Evolutionary conservation across 1,284 basidiomycete species (phyloP).

Genomic region (Papiliotrema flavescens): DNA sequence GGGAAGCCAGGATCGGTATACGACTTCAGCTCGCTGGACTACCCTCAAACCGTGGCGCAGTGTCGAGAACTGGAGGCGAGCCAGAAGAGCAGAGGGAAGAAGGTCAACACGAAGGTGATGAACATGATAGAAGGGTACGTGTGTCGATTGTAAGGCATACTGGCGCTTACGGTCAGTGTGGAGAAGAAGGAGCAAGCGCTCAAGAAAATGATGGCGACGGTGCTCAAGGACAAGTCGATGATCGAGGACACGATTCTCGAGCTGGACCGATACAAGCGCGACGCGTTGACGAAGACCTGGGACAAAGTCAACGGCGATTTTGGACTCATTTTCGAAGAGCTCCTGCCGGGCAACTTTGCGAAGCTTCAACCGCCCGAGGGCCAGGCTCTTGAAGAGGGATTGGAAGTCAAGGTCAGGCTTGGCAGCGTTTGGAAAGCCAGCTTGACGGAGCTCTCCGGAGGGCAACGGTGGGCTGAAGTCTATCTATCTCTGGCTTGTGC

Average conservation of each 20-base stretch:
- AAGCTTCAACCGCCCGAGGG: conserved; percentile 92
- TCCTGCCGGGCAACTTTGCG: conserved; percentile 94
- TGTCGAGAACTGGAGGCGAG: conserved; percentile 73
- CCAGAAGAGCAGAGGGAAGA: conserved; percentile 87
- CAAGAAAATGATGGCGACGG: conserved; percentile 83
- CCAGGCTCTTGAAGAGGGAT: conserved; percentile 86
- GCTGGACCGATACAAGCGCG: conserved; percentile 89
- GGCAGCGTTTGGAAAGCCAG: conserved; percentile 97
- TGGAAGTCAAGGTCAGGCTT: conserved; percentile 94
- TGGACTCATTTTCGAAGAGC: conserved; percentile 91
- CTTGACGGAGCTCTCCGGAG: conserved; percentile 93
- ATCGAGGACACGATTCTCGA: conserved; percentile 93
- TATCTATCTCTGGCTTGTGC: background rate
- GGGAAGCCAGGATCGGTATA: conserved; percentile 77
- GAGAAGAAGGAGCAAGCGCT: conserved; percentile 89
- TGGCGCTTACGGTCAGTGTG: conserved; percentile 57
- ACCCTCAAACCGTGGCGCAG: conserved; percentile 61
- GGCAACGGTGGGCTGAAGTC: conserved; percentile 77
- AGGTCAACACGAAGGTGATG: conserved; percentile 92
- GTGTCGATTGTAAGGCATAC: conserved; percentile 24
- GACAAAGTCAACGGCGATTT: conserved; percentile 95
- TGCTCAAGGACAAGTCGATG: conserved; percentile 91
- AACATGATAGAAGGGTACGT: conserved; percentile 87
- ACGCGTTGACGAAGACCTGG: conserved; percentile 92
- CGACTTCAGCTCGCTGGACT: conserved; percentile 74